Conservation (phyloP, 1,139 yeast genomes). For the Debaryomyces robertsiae region DNA sequence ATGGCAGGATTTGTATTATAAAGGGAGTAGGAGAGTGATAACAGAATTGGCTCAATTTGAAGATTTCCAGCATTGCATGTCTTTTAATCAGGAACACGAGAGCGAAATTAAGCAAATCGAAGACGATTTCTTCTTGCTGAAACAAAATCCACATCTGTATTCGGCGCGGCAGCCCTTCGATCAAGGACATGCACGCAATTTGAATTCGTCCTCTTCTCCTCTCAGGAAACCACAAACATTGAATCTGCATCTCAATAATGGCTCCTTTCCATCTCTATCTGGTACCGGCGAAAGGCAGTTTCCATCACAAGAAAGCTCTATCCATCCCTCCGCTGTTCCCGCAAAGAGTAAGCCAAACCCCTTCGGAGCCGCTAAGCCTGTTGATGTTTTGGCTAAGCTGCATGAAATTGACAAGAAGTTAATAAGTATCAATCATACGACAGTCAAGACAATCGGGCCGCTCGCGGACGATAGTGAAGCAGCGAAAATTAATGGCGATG, state of each 20-base stretch:
- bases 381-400: slow-evolving; percentile 42
- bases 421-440: slow-evolving; percentile 56
- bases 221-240: slow-evolving; percentile 7
- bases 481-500: background rate
- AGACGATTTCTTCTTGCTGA: slow-evolving; percentile 31
- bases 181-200: slow-evolving; percentile 7
- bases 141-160: slow-evolving; percentile 21
- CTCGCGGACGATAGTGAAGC: slow-evolving; percentile 16
- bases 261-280: slow-evolving; percentile 2
- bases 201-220: slow-evolving; percentile 12
- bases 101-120: slow-evolving; percentile 34
- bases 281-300: background rate
- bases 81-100: slow-evolving; percentile 41
- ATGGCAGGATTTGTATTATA: slow-evolving; percentile 49
- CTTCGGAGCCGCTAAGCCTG: slow-evolving; percentile 51
- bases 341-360: slow-evolving; percentile 41
- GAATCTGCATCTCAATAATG: background rate
- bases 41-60: slow-evolving; percentile 50
- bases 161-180: slow-evolving; percentile 13
- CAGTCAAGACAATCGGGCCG: slow-evolving; percentile 53
- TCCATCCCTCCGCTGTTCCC: slow-evolving; percentile 1
- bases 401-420: slow-evolving; percentile 49
- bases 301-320: background rate
- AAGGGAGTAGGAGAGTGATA: slow-evolving; percentile 41
- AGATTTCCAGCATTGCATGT: slow-evolving; percentile 50